phyloP scores from a whole-genome alignment of 164 flowering plant species.

The Sextonia rubra region DNA sequence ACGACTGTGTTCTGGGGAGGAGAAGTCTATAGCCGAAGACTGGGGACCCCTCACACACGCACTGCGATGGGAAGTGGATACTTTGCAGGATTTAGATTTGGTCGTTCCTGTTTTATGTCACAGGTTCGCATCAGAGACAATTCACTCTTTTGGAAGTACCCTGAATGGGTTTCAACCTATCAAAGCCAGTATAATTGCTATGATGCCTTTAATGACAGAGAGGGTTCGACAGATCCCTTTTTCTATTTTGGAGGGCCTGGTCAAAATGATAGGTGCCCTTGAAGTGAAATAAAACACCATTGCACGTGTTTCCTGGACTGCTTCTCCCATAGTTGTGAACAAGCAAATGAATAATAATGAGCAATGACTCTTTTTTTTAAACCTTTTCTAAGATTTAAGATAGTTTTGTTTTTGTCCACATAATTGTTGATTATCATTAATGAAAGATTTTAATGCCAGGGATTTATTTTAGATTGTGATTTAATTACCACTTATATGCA shows the following conservation, averaged over 20 bases:
- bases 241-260: conserved; percentile 14
- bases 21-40: neutral
- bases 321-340: too few relatives aligned
- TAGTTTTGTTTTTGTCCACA: too few relatives aligned
- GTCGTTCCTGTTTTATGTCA: conserved; percentile 2
- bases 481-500: too few relatives aligned
- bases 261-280: neutral
- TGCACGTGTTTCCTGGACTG: too few relatives aligned
- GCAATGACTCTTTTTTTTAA: too few relatives aligned
- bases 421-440: too few relatives aligned
- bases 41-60: conserved; percentile 3
- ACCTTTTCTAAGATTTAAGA: too few relatives aligned
- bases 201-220: neutral
- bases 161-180: neutral
- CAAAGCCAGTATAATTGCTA: neutral
- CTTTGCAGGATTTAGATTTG: neutral
- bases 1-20: conserved; percentile 5
- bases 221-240: neutral
- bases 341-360: too few relatives aligned
- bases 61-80: conserved; percentile 19
- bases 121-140: neutral
- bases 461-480: too few relatives aligned
- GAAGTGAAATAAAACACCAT: neutral
- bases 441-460: too few relatives aligned
- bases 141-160: neutral